Base-by-base conservation (phyloP, 495 filamentous ascomycete genomes). In the Daldinia vernicosa region DNA sequence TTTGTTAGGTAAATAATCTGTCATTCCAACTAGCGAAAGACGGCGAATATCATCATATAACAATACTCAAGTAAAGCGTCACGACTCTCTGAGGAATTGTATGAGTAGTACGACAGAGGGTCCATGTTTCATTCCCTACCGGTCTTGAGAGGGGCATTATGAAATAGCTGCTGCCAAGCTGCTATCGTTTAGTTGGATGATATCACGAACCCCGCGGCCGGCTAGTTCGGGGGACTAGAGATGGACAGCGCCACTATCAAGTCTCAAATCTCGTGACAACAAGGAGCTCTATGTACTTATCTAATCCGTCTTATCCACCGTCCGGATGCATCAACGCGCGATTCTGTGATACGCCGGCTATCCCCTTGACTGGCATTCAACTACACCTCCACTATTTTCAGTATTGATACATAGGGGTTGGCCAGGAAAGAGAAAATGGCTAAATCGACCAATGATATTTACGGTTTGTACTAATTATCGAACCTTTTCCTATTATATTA, bases 261-360 rank as follows among this genome's bases (percentile, higher is more conserved):
- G 66, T 61, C 56, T 61, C 39, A 65, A 70, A 57, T 40, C 33
- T 40, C n/a, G 28, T 30, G 32, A 58, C 54, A 26, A 61, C 57
- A 63, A 8, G 26, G n/a, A 39, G 19, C 3, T 52, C 33, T 24
- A 47, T 40, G n/a, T n/a, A n/a, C n/a, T 57, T 45, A 65, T 11
- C 5, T 15, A 50, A 24, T n/a, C 19, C 22, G 6, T 27, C 12
- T 26, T 47, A 17, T 43, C 39, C 27, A 27, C 15, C 19, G 4
- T 27, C 1, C 7, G 40, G 14, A 12, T 11, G 11, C 12, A 8
- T 3, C 5, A 1, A 22, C 5, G 14, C 11, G 11, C 50, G 47
- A 27, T 9, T 14, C 26, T 15, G 14, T 60, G 40, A 17, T 12
- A 51, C 26, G 35, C 14, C 19, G 8, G n/a, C 28, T 5, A 35